phyloP scores from a whole-genome alignment of 768 basidiomycete genomes.

The Termitomyces sp. region DNA sequence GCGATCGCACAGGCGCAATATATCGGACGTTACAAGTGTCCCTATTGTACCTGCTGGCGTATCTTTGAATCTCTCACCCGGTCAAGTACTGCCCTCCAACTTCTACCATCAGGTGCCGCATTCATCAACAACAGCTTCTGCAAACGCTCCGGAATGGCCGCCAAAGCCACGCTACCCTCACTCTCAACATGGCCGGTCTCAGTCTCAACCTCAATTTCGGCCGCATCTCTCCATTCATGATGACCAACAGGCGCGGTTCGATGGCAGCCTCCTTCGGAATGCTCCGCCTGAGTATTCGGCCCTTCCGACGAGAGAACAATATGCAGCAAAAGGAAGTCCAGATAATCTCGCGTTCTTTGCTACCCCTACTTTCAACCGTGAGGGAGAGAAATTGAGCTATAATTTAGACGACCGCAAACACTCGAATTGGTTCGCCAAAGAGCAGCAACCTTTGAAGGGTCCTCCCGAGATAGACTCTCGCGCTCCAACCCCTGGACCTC shows the following conservation, averaged over 20 bases:
- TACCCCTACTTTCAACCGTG: neutral
- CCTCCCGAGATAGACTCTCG: slow-evolving; percentile 4
- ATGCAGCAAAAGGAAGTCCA: neutral
- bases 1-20: slow-evolving; percentile 1
- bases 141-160: slow-evolving; percentile 6
- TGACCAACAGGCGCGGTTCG: neutral
- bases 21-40: slow-evolving; percentile 3
- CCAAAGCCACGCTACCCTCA: neutral
- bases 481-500: slow-evolving; percentile 4
- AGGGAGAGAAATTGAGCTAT: neutral
- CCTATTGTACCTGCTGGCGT: slow-evolving; percentile 32
- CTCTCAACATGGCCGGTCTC: slow-evolving; percentile 1
- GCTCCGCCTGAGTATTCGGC: slow-evolving; percentile 9
- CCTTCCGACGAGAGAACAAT: slow-evolving; percentile 1
- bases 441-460: neutral
- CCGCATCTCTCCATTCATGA: neutral
- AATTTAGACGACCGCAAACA: slow-evolving; percentile 1
- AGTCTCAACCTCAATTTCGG: slow-evolving; percentile 6
- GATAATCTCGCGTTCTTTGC: neutral
- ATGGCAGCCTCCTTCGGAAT: neutral
- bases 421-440: neutral
- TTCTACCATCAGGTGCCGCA: slow-evolving; percentile 8
- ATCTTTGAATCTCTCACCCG: slow-evolving; percentile 46
- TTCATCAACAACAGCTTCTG: neutral
- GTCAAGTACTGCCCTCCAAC: slow-evolving; percentile 47